Base-by-base conservation (phyloP, 768 basidiomycete species). In the Gautieria morchelliformis region DNA sequence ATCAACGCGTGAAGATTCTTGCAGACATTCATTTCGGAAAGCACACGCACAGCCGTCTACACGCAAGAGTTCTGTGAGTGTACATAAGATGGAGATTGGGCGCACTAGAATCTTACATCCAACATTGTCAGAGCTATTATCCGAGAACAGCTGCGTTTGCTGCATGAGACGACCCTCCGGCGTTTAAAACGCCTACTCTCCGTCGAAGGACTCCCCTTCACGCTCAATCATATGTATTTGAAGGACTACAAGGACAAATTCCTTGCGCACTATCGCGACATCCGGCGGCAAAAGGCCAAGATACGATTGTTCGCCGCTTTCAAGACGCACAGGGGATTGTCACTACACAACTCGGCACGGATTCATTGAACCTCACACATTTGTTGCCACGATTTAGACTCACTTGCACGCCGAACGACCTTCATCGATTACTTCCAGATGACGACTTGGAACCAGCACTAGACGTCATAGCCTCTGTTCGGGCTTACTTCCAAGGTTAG, bases 401-500 rank as follows among this genome's bases (percentile, higher is more conserved):
- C 9, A 32, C 55, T 30, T 56, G 55, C 45, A 59, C 58, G 32
- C 33, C 54, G n/a, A 22, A 32, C 24, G 58, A 59, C 44, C 58
- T 59, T 24, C 52, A 40, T 30, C 35, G 52, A 30, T 30, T 59
- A 22, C 27, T 59, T 24, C 58, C 58, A 14, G 42, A 52, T 17
- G 58, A 59, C 32, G 58, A 45, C 10, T 37, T 52, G 37, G 58
- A 59, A 10, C 59, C 59, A 8, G 58, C 58, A 30, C n/a, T 59
- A 17, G 58, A 59, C 30, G 45, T 59, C 27, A 59, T 59, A 37
- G 58, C 58, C 10, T 32, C 50, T 40, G 58, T 59, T 14, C 30
- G 58, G 20, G 58, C 58, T 10, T 59, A 59, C 30, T 59, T 59
- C 41, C 58, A 59, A 54, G 58, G 58, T 59, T 14, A 22, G 51